These are phyloP conservation scores for Sordariomycetes sp. DNA, from an alignment of 2,329 filamentous ascomycete genomes.

Conservation along the genomic window DNA sequence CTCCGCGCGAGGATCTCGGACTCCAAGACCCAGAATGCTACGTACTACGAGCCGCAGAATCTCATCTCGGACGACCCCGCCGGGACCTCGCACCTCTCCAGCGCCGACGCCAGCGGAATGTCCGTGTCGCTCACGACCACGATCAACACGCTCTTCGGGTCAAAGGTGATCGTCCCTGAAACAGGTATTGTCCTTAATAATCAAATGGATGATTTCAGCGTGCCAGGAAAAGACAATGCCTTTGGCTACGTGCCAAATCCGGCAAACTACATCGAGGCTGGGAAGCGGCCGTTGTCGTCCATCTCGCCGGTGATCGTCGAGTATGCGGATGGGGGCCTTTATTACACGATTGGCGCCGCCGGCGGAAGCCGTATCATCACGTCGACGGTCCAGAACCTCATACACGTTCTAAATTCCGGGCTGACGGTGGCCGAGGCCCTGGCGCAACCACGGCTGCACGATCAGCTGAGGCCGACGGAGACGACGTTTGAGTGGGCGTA, in stretches of 20 bases:
- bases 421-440: constrained; percentile 55
- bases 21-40: constrained; percentile 22
- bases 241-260: no score
- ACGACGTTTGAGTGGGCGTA: constrained; percentile 63
- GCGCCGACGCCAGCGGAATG: constrained; percentile 59
- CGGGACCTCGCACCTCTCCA: constrained; percentile 57
- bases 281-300: constrained; percentile 69
- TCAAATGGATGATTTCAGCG: no score
- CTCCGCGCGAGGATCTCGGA: constrained; percentile 34
- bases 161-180: constrained; percentile 64
- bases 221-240: no score
- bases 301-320: constrained; percentile 73
- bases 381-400: constrained; percentile 65
- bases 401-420: constrained; percentile 60
- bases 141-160: constrained; percentile 72
- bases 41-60: constrained; percentile 32
- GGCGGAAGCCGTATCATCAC: constrained; percentile 83
- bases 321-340: constrained; percentile 54
- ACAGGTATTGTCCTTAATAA: constrained; percentile 45
- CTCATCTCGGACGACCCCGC: constrained; percentile 46
- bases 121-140: constrained; percentile 72
- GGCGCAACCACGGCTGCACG: constrained; percentile 61
- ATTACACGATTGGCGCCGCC: constrained; percentile 64
- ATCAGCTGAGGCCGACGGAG: constrained; percentile 65
- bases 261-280: constrained; percentile 43